Evolutionary conservation across 441 rosid species (phyloP).

Genomic region (Gossypium lobatum): DNA sequence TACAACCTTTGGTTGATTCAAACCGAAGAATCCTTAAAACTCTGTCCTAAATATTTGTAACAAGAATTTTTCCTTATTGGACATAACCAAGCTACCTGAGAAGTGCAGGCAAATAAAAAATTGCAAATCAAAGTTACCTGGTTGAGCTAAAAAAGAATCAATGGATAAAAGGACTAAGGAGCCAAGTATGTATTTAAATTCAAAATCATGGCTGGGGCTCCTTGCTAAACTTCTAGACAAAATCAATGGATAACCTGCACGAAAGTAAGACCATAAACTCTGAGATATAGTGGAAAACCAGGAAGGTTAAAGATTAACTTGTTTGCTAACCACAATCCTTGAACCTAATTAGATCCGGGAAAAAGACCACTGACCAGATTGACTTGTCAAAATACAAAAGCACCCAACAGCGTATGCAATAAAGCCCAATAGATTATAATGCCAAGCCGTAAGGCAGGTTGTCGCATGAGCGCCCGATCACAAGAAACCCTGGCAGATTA

Average conservation of each 20-base stretch:
- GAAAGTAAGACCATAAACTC: slow-evolving; percentile 3
- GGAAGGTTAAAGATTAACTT: not conserved
- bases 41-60: slow-evolving; percentile 18
- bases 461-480: slow-evolving; percentile 92
- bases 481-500: slow-evolving; percentile 78
- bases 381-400: slow-evolving; percentile 59
- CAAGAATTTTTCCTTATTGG: slow-evolving; percentile 30
- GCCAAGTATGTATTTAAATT: not conserved
- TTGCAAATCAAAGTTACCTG: slow-evolving; percentile 15
- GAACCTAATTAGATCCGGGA: not conserved
- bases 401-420: slow-evolving; percentile 71
- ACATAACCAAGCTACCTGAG: slow-evolving; percentile 37
- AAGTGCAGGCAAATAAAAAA: slow-evolving; percentile 10
- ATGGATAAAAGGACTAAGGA: not conserved
- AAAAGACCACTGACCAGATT: slow-evolving; percentile 12
- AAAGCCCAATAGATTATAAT: slow-evolving; percentile 91
- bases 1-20: slow-evolving; percentile 22
- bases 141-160: slow-evolving; percentile 18
- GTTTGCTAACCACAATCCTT: not conserved
- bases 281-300: not conserved
- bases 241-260: not conserved
- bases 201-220: not conserved
- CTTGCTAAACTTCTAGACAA: not conserved
- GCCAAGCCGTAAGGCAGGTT: slow-evolving; percentile 83
- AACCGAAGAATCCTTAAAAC: slow-evolving; percentile 19